Base-by-base conservation (phyloP, 2,329 filamentous ascomycete species). In the Fusarium succisae region DNA sequence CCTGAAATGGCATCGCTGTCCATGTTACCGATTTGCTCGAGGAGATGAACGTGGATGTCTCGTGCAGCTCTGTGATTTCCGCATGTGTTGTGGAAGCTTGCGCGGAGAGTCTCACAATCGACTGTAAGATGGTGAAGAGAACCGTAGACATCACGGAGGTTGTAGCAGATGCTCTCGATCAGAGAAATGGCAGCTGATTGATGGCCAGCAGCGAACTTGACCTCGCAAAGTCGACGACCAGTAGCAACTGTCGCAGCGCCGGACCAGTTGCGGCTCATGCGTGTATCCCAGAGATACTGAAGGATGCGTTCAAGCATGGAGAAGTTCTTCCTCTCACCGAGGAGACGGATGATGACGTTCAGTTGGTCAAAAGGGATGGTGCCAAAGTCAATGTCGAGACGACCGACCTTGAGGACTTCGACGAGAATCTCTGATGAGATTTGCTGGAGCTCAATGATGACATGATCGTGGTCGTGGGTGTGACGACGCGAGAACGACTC, bases 401-500 rank as follows among this genome's bases (percentile, higher is more conserved):
- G 44, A 3, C 62, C 62, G 1, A 64, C 62, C 30, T 64, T 51
- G 22, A 64, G 62, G 0, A 51, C 62, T 1, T 64, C 44, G 4
- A 64, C 55, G 1, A 61, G 37, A 6, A 64, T 64, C 62, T 61
- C 55, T 13, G 55, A 64, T 10, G 62, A 64, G 44, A 51, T 61
- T 8, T 50, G 24, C 17, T 64, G 62, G 3, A 64, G 44, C 24
- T 64, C 62, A 11, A 61, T 26, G 1, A 51, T 18, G 4, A 61
- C 9, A 8, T 20, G 7, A 3, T 64, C 61, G 0, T 60, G 35
- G 1, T 26, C 41, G 3, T 63, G 51, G 0, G 24, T 18, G 5
- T 32, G 60, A 12, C 60, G 60, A 11, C 51, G 51, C 3, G 51
- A 63, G 41, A 63, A 63, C 0, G 51, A 58, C 13, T 64, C 55